Base-by-base conservation (phyloP, 2,329 filamentous ascomycete genomes). In the Aspergillus calidoustus region DNA sequence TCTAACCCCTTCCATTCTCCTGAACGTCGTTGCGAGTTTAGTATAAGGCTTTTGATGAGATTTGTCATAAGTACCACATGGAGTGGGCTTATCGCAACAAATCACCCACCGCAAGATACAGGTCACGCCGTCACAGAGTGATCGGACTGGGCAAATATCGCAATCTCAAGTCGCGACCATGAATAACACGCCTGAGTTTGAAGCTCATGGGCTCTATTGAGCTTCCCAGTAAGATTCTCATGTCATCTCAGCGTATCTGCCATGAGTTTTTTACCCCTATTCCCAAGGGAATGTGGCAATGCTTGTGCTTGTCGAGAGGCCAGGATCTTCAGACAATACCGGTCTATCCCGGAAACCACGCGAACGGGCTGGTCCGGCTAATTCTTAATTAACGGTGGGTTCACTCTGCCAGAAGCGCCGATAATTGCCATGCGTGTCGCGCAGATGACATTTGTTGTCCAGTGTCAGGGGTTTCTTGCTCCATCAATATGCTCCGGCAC, bases 51-150 rank as follows among this genome's bases (percentile, higher is more conserved):
- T 38, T 41, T 41, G 15, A 41, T 41, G 34, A 41, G 47, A 63
- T 63, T 63, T 57, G 61, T 60, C 61, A 60, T 54, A 60, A 48
- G 23, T 44, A 48, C 48, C 23, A 15, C 48, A 23, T 48, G 17
- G 47, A 43, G 48, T 54, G 55, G 49, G 30, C 43, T 30, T 7
- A 7, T 43, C 34, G 51, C 34, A 41, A 13, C 34, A 41, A 41
- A 41, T 41, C 34, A 41, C 47, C 22, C 22, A 11, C 25, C 34
- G 22, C 17, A 52, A 34, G 41, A 23, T 48, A 46, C 50, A 57
- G 34, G 55, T 58, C 60, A 54, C 44, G 25, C 19, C 19, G 19
- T 19, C 19, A 19, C 19, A 19, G 25, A 30, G 34, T 5, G 41
- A 49, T 44, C 43, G 41, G 43, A 49, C 44, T 58, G 34, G 30